These are phyloP conservation scores for Hypericum androsaemum DNA, from an alignment of 345 rosid genomes.

Conservation along the genomic window DNA sequence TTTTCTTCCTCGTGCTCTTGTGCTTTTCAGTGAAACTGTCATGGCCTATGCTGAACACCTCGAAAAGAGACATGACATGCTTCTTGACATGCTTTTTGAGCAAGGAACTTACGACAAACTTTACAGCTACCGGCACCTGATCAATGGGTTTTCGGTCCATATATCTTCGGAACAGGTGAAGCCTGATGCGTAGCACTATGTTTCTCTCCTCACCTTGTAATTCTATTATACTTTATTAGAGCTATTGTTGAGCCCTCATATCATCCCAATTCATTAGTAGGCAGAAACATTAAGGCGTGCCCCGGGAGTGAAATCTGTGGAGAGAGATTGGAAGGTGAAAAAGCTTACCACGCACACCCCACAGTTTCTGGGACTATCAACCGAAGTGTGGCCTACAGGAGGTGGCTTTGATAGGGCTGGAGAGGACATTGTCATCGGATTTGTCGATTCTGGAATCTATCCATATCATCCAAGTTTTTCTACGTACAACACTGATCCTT, in stretches of 20 bases:
- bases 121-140: constrained; percentile 91
- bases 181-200: not conserved
- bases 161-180: constrained; percentile 86
- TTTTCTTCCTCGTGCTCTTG: constrained; percentile 7
- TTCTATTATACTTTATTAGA: constrained; percentile 4
- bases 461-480: constrained; percentile 93
- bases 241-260: constrained; percentile 26
- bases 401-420: constrained; percentile 96
- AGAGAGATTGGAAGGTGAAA: constrained; percentile 95
- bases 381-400: constrained; percentile 98
- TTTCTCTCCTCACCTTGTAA: not conserved
- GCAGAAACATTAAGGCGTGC: constrained; percentile 70
- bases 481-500: constrained; percentile 50
- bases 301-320: constrained; percentile 74
- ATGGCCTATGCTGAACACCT: constrained; percentile 79
- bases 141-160: constrained; percentile 91
- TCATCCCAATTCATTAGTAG: constrained; percentile 57
- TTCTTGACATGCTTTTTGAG: constrained; percentile 72
- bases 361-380: constrained; percentile 89
- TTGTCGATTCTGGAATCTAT: constrained; percentile 90
- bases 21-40: constrained; percentile 56
- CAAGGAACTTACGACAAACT: constrained; percentile 72
- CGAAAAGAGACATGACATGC: constrained; percentile 85
- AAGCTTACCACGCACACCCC: constrained; percentile 96
- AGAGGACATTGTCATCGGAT: constrained; percentile 88